Conservation (phyloP, 169 alveolate genomes). For the Eimeria necatrix region DNA sequence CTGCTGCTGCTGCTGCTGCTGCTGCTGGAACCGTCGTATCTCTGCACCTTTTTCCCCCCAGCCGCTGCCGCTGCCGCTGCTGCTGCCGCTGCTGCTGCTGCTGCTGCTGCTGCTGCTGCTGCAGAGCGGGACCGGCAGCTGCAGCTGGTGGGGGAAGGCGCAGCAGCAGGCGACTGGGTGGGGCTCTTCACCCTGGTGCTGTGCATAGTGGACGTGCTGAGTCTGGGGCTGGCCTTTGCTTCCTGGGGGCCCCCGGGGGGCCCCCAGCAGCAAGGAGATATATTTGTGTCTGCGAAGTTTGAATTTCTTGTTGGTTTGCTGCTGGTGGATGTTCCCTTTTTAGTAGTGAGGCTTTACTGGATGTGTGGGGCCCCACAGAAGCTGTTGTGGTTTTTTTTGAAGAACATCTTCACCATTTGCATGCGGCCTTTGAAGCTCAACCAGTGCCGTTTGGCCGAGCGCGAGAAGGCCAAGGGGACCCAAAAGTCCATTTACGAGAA, state of each 20-base stretch:
- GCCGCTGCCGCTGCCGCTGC: too few relatives aligned
- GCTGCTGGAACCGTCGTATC: too few relatives aligned
- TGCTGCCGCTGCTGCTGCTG: too few relatives aligned
- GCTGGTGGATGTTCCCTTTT: slow-evolving; percentile 83
- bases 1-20: too few relatives aligned
- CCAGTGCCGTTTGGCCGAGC: slow-evolving; percentile 85
- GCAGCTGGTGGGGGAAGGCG: too few relatives aligned
- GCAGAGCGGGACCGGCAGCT: too few relatives aligned
- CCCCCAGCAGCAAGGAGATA: slow-evolving; percentile 66
- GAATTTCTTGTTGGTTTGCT: slow-evolving; percentile 84
- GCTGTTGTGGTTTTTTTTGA: slow-evolving; percentile 73
- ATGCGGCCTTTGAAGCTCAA: slow-evolving; percentile 82
- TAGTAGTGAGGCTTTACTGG: slow-evolving; percentile 81
- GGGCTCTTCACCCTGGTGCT: background rate
- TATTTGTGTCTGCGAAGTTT: slow-evolving; percentile 83
- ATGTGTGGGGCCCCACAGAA: slow-evolving; percentile 25
- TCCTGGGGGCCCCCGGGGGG: slow-evolving; percentile 41
- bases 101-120: too few relatives aligned
- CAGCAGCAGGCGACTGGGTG: background rate
- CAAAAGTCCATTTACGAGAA: slow-evolving; percentile 74
- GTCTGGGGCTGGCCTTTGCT: slow-evolving; percentile 72
- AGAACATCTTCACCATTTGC: slow-evolving; percentile 80
- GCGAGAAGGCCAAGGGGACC: slow-evolving; percentile 83
- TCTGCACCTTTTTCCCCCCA: too few relatives aligned
- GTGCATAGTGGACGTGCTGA: slow-evolving; percentile 29